A percentile compares a stretch with the other conserved stretches of the same genome.
These are phyloP conservation scores for Crithidia expoeki DNA, from an alignment of 208 protist species.

Conservation along the genomic window DNA sequence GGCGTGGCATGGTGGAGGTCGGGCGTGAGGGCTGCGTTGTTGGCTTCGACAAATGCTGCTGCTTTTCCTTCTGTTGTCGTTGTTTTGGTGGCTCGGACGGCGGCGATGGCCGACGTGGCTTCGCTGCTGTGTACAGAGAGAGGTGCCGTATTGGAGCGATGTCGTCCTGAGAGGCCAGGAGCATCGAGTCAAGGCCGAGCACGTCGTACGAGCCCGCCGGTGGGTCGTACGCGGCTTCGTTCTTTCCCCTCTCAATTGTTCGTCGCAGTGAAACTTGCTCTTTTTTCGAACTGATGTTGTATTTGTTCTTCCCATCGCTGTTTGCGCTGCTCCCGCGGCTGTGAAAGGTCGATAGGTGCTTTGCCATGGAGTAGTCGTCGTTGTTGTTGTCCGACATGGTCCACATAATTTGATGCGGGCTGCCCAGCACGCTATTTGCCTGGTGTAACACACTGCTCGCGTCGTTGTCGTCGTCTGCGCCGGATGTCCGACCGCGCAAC, in stretches of 20 bases:
- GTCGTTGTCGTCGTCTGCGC: not conserved
- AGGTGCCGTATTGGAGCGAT: not conserved
- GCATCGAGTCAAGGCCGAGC: slow-evolving; percentile 5
- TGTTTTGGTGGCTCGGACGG: not conserved
- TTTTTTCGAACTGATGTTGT: not conserved
- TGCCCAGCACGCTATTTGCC: slow-evolving; percentile 7
- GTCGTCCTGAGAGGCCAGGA: not conserved
- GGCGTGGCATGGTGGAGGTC: not conserved
- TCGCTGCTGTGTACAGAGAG: slow-evolving; percentile 1
- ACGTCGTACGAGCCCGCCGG: slow-evolving; percentile 24
- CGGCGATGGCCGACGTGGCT: not conserved
- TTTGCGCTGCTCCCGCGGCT: not conserved
- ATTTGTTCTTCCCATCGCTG: not conserved
- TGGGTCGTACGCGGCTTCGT: slow-evolving; percentile 10
- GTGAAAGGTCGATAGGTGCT: not conserved
- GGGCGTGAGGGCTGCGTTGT: not conserved
- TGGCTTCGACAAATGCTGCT: not conserved
- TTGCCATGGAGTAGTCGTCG: not conserved
- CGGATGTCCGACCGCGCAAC: not conserved
- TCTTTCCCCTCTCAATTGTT: not conserved
- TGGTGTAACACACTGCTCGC: not conserved
- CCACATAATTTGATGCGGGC: not conserved
- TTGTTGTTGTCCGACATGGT: not conserved
- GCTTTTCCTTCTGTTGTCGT: not conserved
- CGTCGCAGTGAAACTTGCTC: too few species aligned